These are phyloP conservation scores for Lachancea waltii DNA, from an alignment of 805 yeast species.

Conservation along the genomic window DNA sequence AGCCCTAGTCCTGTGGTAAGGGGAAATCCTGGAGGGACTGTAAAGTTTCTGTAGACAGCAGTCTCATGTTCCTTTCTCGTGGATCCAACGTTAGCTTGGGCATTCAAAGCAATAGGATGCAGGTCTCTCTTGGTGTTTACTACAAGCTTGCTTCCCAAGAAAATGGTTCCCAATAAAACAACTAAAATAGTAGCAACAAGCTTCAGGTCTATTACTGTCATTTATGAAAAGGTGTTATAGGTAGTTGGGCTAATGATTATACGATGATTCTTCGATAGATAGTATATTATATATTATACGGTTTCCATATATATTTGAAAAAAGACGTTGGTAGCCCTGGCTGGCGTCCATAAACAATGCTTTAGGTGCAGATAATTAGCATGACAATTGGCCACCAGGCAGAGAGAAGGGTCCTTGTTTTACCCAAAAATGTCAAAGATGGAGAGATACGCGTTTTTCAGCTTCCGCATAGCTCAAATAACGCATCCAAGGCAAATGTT, in stretches of 20 bases:
- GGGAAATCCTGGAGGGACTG: slow-evolving; percentile 65
- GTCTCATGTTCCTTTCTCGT: slow-evolving; percentile 65
- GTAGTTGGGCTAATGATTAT: too few species aligned
- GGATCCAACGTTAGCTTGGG: slow-evolving; percentile 60
- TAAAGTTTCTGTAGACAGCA: slow-evolving; percentile 68
- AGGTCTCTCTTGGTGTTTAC: slow-evolving; percentile 43
- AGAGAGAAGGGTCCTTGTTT: slow-evolving; percentile 2
- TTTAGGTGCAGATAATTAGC: neutral
- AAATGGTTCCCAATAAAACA: slow-evolving; percentile 12
- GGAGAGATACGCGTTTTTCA: slow-evolving; percentile 14
- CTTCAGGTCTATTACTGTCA: slow-evolving; percentile 5
- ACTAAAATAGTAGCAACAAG: slow-evolving; percentile 9
- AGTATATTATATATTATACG: neutral
- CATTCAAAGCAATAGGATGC: slow-evolving; percentile 47
- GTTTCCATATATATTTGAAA: neutral
- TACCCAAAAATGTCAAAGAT: slow-evolving; percentile 1
- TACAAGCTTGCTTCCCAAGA: slow-evolving; percentile 15
- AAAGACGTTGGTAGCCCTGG: neutral
- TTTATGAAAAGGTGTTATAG: neutral
- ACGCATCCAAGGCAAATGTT: slow-evolving; percentile 14
- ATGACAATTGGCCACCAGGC: neutral
- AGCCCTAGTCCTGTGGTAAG: slow-evolving; percentile 64
- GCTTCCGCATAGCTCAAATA: slow-evolving; percentile 29
- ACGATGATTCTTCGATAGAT: too few species aligned
- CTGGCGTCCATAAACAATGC: neutral